Conservation (phyloP, 2,329 filamentous ascomycete genomes). For the Apiospora saccharicola region DNA sequence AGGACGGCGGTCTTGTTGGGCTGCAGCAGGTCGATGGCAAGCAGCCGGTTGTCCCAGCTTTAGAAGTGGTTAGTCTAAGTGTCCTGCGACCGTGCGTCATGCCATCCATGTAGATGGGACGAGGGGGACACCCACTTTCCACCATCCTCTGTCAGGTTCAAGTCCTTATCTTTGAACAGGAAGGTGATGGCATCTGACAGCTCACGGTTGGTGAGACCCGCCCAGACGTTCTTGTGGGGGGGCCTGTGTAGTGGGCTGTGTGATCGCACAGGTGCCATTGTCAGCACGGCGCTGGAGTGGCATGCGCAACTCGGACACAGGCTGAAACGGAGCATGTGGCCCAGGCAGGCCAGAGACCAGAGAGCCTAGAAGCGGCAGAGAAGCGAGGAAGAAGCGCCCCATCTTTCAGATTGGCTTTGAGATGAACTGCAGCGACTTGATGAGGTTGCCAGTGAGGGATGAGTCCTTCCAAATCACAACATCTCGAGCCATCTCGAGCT, state of each 20-base stretch:
- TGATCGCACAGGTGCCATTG: not conserved
- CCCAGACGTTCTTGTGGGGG: constrained; percentile 15
- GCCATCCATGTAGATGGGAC: not conserved
- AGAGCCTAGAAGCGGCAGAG: constrained; percentile 12
- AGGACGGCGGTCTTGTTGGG: constrained; percentile 13
- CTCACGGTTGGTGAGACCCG: constrained; percentile 13
- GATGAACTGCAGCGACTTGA: constrained; percentile 14
- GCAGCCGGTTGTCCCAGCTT: constrained; percentile 10
- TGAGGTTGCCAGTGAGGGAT: constrained; percentile 8
- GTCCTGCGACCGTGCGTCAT: not conserved
- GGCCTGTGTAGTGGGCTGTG: constrained; percentile 7
- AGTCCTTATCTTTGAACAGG: constrained; percentile 5
- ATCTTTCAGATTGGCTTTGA: constrained; percentile 12
- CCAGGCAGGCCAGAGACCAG: constrained; percentile 12
- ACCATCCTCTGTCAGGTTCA: constrained; percentile 1
- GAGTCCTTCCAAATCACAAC: constrained; percentile 7
- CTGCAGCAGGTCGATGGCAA: constrained; percentile 14
- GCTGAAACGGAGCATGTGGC: not conserved
- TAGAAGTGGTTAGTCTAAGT: not conserved
- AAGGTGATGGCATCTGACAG: constrained; percentile 12
- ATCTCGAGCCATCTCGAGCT: not conserved
- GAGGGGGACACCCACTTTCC: not conserved
- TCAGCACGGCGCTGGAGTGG: constrained; percentile 7
- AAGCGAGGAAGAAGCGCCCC: constrained; percentile 13
- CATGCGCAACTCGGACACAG: not conserved